Conservation (phyloP, 768 basidiomycete genomes). For the Pulveroboletus frians region DNA sequence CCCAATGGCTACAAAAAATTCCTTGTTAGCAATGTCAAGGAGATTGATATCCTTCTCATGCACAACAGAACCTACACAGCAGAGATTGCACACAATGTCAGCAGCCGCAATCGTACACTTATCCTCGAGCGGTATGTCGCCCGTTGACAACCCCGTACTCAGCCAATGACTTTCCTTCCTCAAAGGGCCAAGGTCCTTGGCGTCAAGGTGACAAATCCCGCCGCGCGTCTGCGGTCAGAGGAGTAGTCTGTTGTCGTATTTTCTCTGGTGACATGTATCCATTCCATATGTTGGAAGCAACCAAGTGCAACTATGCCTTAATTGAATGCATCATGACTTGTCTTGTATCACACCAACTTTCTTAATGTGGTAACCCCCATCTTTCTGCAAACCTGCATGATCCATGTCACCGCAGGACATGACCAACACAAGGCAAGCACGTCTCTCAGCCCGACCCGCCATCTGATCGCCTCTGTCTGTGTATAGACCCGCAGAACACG, state of each 20-base stretch:
- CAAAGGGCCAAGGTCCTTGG: constrained; percentile 76
- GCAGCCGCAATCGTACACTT: constrained; percentile 87
- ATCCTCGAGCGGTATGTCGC: constrained; percentile 77
- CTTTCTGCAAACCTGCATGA: constrained; percentile 8
- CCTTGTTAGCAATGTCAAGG: constrained; percentile 88
- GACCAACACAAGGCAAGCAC: constrained; percentile 26
- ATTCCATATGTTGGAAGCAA: constrained; percentile 48
- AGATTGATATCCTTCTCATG: constrained; percentile 94
- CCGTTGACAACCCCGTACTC: not conserved
- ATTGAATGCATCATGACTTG: constrained; percentile 17
- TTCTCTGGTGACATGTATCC: constrained; percentile 41
- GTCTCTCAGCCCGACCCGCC: not conserved
- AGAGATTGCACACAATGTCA: constrained; percentile 94
- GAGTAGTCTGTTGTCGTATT: constrained; percentile 54
- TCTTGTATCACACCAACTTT: constrained; percentile 1
- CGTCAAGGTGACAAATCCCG: constrained; percentile 91
- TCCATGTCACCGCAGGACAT: constrained; percentile 17
- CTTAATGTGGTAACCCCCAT: constrained; percentile 27
- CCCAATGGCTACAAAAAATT: constrained; percentile 96
- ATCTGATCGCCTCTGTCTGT: not conserved
- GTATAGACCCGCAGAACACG: constrained; percentile 68
- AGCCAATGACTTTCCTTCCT: constrained; percentile 7
- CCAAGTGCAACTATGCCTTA: constrained; percentile 45
- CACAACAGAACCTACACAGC: constrained; percentile 96
- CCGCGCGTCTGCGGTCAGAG: constrained; percentile 91